Evolutionary conservation across 495 filamentous ascomycete genomes (phyloP), one percentile per base, ranked within the genome.

Genomic region (Hyaloscypha bicolor): DNA sequence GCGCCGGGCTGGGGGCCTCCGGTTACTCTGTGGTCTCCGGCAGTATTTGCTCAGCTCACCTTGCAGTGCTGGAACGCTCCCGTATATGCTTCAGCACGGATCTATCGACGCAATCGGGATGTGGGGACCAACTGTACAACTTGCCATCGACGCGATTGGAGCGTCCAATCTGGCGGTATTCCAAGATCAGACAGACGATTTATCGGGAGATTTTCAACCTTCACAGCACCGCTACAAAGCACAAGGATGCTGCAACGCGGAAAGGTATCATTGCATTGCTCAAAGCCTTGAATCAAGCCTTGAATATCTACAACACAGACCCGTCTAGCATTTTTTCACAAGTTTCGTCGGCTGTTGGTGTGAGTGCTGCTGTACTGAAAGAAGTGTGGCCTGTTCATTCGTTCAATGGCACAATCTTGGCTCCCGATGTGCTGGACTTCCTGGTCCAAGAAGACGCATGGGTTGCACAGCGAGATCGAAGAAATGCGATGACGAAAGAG

Each of bases 151-250:
- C 9, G 74, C 75, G 1, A 57, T 79, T 21, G 76, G 76, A 16
- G 63, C 52, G 16, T 48, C 42, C 6, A 71, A 74, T 9, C 70
- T 71, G 31, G 62, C 76, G 12, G 69, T 81, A 11, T 80, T 79
- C 66, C 70, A 76, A 67, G 77, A 81, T 62, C 64, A 66, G 37
- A 69, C 64, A 66, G 37, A 69, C 71, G 8, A 51, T 78, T 2
- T 83, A 83, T 64, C 77, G 80, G 32, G 80, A 83, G 71, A 71
- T 83, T 11, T 81, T 76, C 70, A 79, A 72, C 57, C 69, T 83
- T 11, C 74, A 79, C 53, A 76, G 76, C 29, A 83, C 79, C 16
- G 68, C 72, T 8, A 75, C 80, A 25, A 79, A 78, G 64, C 72
- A 80, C 32, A 64, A 62, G 29, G 71, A 82, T 68, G 21, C 71